Evolutionary conservation across 768 basidiomycete species (phyloP).

Genomic region (Crucibulum laeve): DNA sequence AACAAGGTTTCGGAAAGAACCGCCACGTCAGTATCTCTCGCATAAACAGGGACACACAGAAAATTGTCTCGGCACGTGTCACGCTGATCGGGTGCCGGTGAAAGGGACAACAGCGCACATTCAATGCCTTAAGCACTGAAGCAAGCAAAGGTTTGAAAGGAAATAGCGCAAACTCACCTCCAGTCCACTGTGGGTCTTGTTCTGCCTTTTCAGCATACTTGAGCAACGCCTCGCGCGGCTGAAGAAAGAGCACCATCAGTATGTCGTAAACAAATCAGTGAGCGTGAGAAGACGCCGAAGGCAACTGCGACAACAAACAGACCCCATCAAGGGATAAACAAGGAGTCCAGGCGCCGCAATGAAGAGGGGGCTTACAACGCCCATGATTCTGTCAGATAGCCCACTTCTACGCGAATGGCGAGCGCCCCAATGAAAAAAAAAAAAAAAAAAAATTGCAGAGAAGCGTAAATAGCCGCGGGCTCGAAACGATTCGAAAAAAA

Average conservation of each 20-base stretch:
- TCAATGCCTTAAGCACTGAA: slow-evolving; percentile 5
- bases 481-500: slow-evolving; percentile 1
- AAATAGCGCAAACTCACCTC: slow-evolving; percentile 52
- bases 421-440: not conserved
- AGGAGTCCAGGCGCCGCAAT: slow-evolving; percentile 1
- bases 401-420: not conserved
- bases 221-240: slow-evolving; percentile 97
- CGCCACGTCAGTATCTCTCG: slow-evolving; percentile 62
- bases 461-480: not conserved
- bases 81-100: slow-evolving; percentile 6
- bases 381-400: not conserved
- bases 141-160: slow-evolving; percentile 11
- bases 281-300: slow-evolving; percentile 17
- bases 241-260: slow-evolving; percentile 18
- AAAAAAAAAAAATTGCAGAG: not conserved
- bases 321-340: slow-evolving; percentile 18
- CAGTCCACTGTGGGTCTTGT: slow-evolving; percentile 78
- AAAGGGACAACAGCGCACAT: not conserved
- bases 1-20: slow-evolving; percentile 47
- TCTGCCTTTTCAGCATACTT: slow-evolving; percentile 81
- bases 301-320: slow-evolving; percentile 17
- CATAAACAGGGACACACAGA: slow-evolving; percentile 40
- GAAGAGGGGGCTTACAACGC: not conserved
- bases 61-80: slow-evolving; percentile 30
- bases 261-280: slow-evolving; percentile 8